Percentiles rank a stretch among this genome's conserved stretches.
Evolutionary conservation across 805 yeast genomes (phyloP).

Genomic region (Pichia paraexigua): DNA sequence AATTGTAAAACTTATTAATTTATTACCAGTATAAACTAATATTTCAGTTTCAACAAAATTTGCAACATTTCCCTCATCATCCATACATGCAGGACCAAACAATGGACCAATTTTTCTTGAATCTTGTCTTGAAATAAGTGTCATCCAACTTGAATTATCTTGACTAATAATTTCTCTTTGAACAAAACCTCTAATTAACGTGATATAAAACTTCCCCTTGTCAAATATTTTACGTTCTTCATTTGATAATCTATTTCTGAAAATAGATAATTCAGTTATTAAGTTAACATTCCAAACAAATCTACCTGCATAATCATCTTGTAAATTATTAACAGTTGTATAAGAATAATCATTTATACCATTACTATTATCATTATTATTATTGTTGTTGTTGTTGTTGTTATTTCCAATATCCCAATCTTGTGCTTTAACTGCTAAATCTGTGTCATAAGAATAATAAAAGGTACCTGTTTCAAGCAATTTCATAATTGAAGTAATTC

Average conservation of each 20-base stretch:
- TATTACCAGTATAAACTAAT: slow-evolving; percentile 30
- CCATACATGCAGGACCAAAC: slow-evolving; percentile 52
- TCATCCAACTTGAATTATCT: slow-evolving; percentile 19
- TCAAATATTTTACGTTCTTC: slow-evolving; percentile 38
- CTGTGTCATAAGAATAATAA: slow-evolving; percentile 40
- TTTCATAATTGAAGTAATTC: slow-evolving; percentile 27
- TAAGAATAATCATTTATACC: slow-evolving; percentile 23
- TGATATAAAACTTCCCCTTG: slow-evolving; percentile 37
- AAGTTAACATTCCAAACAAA: slow-evolving; percentile 47
- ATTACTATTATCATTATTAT: too few relatives aligned
- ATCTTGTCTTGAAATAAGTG: slow-evolving; percentile 45
- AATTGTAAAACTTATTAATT: slow-evolving; percentile 35
- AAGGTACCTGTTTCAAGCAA: slow-evolving; percentile 40
- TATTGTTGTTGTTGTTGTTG: background rate
- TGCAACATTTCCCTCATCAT: slow-evolving; percentile 55
- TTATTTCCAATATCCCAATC: slow-evolving; percentile 31
- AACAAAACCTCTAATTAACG: slow-evolving; percentile 45
- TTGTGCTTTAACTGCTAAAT: slow-evolving; percentile 37
- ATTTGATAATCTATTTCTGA: slow-evolving; percentile 35
- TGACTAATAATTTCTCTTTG: slow-evolving; percentile 29
- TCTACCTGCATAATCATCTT: slow-evolving; percentile 35
- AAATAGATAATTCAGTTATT: slow-evolving; percentile 37
- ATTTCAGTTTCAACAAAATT: slow-evolving; percentile 48
- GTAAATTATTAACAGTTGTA: slow-evolving; percentile 12
- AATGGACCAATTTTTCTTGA: slow-evolving; percentile 39